A percentile compares a stretch with the other conserved stretches of the same genome.
Evolutionary conservation across 108 stramenopile species (phyloP).

Genomic region (Nitzschia putrida): DNA sequence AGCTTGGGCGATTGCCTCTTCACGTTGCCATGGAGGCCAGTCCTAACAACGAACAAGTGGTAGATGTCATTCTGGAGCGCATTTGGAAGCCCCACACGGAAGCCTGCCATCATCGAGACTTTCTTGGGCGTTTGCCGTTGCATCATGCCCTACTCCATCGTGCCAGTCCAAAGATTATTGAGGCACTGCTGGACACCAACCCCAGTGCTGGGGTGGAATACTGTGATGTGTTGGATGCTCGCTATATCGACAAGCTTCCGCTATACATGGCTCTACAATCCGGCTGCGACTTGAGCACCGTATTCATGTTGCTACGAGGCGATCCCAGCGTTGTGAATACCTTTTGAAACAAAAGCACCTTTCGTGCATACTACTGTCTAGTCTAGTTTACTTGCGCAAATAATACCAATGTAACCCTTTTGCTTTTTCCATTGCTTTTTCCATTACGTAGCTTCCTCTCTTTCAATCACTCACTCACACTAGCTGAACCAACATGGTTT

Average conservation of each 20-base stretch:
- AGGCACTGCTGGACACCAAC: constrained; percentile 38
- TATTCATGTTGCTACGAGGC: constrained; percentile 43
- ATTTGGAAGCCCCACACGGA: constrained; percentile 27
- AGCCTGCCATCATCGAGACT: constrained; percentile 35
- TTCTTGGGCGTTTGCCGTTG: constrained; percentile 39
- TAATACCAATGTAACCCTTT: no score
- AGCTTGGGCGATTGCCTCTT: constrained; percentile 33
- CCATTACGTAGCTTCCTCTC: no score
- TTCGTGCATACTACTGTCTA: no score
- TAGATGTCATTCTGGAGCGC: constrained; percentile 18
- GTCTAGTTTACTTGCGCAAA: no score
- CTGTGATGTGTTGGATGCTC: constrained; percentile 8
- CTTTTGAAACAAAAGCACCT: no score
- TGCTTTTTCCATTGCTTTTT: no score
- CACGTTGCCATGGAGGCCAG: constrained; percentile 33
- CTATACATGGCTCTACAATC: constrained; percentile 40
- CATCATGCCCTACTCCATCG: constrained; percentile 36
- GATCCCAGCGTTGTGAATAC: constrained; percentile 44
- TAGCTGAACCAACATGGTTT: constrained; percentile 56
- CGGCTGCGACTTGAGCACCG: constrained; percentile 49
- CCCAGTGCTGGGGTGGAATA: constrained; percentile 31
- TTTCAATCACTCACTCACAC: not conserved
- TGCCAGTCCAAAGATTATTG: constrained; percentile 27
- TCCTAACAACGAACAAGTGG: not conserved
- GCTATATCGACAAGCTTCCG: constrained; percentile 29